Conservation (phyloP, 306 rosid genomes). For the Cyamopsis tetragonoloba region DNA sequence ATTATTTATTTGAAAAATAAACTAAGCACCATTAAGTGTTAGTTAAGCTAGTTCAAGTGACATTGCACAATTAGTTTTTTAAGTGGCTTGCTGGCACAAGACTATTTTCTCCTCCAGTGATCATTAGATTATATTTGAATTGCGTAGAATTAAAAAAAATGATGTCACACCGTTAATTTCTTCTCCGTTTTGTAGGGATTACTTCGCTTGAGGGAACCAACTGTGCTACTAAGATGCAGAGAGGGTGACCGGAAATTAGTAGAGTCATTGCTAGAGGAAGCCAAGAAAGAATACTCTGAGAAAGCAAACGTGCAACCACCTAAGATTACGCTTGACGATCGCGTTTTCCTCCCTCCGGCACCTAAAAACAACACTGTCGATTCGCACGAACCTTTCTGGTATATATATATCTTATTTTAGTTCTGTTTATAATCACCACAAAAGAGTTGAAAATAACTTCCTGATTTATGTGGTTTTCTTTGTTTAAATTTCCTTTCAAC, state of each 20-base stretch:
- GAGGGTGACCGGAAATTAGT: conserved; percentile 46
- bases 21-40: no score
- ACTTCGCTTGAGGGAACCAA: conserved; percentile 45
- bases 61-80: no score
- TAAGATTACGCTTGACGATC: conserved; percentile 35
- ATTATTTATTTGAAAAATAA: not conserved
- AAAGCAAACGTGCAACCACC: conserved; percentile 39
- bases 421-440: not conserved
- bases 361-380: conserved; percentile 26
- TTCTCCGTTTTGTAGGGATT: conserved; percentile 38
- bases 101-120: no score
- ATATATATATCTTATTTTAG: conserved; percentile 10
- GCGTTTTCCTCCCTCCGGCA: conserved; percentile 53
- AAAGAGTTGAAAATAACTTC: not conserved
- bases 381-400: conserved; percentile 53
- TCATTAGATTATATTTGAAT: no score
- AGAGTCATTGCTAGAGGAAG: conserved; percentile 53
- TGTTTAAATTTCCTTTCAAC: not conserved
- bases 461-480: not conserved
- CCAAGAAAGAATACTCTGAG: conserved; percentile 41
- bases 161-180: not conserved
- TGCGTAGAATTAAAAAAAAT: no score
- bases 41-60: no score
- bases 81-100: no score
- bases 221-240: conserved; percentile 56